phyloP scores from a whole-genome alignment of 164 flowering plant genomes.

The Umbilicus rupestris region DNA sequence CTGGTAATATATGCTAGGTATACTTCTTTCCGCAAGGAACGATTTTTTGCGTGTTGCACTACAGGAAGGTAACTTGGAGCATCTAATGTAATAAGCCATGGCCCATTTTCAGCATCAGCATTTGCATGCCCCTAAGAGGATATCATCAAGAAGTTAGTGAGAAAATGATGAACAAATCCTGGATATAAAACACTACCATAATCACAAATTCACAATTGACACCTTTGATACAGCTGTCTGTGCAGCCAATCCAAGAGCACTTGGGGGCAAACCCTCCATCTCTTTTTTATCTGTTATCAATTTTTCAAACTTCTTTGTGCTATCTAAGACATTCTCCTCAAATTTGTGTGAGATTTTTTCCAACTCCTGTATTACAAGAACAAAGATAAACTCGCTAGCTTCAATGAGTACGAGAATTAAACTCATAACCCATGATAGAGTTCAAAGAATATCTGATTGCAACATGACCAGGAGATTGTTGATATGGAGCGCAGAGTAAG shows the following conservation, averaged over 20 bases:
- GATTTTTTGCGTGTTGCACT: slow-evolving; percentile 74
- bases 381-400: not conserved
- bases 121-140: slow-evolving; percentile 61
- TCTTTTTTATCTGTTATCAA: slow-evolving; percentile 75
- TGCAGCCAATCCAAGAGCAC: slow-evolving; percentile 82
- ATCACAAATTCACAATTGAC: too few relatives aligned
- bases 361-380: slow-evolving; percentile 48
- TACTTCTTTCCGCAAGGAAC: slow-evolving; percentile 81
- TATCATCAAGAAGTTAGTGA: not conserved
- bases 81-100: slow-evolving; percentile 91
- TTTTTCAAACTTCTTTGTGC: slow-evolving; percentile 89
- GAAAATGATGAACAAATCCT: too few relatives aligned
- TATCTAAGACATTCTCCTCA: slow-evolving; percentile 80
- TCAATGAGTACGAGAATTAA: not conserved
- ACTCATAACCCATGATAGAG: not conserved
- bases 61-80: slow-evolving; percentile 83
- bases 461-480: not conserved
- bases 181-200: not conserved
- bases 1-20: slow-evolving; percentile 74
- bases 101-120: slow-evolving; percentile 94
- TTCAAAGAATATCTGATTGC: not conserved
- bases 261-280: slow-evolving; percentile 85
- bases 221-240: slow-evolving; percentile 93
- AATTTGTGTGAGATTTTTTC: slow-evolving; percentile 74
- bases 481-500: not conserved